Evolutionary conservation across 805 yeast genomes (phyloP).

Genomic region (Cyberlindnera lachancei): DNA sequence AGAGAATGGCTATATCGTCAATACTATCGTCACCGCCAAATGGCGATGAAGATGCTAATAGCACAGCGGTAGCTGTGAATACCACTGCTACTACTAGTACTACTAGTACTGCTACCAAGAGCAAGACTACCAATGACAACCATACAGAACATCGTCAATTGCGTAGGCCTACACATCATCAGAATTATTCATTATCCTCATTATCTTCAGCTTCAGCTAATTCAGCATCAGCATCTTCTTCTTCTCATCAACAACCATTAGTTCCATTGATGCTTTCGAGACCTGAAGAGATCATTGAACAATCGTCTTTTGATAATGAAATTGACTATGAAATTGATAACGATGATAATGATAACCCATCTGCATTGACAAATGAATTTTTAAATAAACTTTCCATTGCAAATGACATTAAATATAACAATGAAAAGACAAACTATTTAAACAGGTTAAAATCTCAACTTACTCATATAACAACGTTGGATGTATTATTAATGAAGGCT

Average conservation of each 20-base stretch:
- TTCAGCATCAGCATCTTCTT: too few relatives aligned
- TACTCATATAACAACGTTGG: constrained; percentile 23
- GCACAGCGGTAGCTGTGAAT: too few relatives aligned
- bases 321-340: too few relatives aligned
- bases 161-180: too few relatives aligned
- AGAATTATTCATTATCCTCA: too few relatives aligned
- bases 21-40: constrained; percentile 16
- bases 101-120: too few relatives aligned
- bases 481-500: constrained; percentile 16
- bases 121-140: too few relatives aligned
- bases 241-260: not conserved
- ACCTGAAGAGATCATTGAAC: constrained; percentile 2
- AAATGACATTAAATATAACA: constrained; percentile 14
- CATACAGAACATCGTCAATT: too few relatives aligned
- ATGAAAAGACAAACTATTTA: constrained; percentile 18
- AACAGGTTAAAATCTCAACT: constrained; percentile 17
- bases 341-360: constrained; percentile 1
- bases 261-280: not conserved
- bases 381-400: constrained; percentile 13
- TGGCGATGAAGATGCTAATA: too few relatives aligned
- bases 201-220: too few relatives aligned
- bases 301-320: too few relatives aligned
- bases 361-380: constrained; percentile 10
- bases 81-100: too few relatives aligned
- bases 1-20: constrained; percentile 18